phyloP scores from a whole-genome alignment of 345 rosid species.

The Salix brachista region DNA sequence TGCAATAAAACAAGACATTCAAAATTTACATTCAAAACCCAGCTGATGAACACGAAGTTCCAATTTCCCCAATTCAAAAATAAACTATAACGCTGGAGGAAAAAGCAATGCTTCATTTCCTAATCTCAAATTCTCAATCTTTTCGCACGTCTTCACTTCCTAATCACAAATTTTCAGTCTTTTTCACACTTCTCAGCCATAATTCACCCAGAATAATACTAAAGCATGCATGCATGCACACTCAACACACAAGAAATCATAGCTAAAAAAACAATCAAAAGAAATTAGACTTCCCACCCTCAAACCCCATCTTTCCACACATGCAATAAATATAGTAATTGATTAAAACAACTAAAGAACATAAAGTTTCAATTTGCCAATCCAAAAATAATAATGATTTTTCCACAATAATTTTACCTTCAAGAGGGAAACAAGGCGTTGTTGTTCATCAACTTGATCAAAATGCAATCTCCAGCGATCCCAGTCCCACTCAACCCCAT shows the following conservation, averaged over 20 bases:
- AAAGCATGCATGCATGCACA: neutral
- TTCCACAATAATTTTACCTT: slow-evolving; percentile 43
- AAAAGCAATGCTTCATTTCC: neutral
- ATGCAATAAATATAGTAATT: too few species aligned
- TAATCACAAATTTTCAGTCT: neutral
- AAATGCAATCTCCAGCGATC: slow-evolving; percentile 85
- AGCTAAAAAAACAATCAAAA: too few species aligned
- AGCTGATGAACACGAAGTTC: neutral
- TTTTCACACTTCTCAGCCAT: neutral
- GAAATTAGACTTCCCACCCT: too few species aligned
- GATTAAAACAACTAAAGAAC: too few species aligned
- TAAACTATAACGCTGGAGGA: neutral
- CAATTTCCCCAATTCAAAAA: neutral
- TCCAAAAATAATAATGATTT: neutral
- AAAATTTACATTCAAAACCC: neutral
- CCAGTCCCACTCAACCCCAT: slow-evolving; percentile 74
- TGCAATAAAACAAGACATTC: neutral
- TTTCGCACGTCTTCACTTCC: neutral
- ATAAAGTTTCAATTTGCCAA: neutral
- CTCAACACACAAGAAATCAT: neutral
- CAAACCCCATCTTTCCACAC: too few species aligned
- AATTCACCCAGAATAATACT: neutral
- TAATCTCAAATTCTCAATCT: neutral
- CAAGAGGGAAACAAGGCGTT: slow-evolving; percentile 63
- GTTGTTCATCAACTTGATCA: slow-evolving; percentile 69